phyloP scores from a whole-genome alignment of 371 early-diverging fungal genomes.

The Synchytrium microbalum region DNA sequence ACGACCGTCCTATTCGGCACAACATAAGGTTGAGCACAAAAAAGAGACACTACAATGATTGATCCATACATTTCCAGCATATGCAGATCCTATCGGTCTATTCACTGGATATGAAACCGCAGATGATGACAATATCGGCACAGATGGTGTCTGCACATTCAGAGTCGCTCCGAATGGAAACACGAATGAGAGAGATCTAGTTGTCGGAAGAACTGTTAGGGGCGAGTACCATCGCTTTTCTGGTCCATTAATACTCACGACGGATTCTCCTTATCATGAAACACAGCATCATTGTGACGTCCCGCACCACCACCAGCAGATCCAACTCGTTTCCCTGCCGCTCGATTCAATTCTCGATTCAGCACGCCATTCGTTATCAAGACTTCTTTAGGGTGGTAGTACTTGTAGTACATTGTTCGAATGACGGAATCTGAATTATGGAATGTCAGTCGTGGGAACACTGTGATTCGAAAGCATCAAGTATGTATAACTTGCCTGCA shows the following conservation, averaged over 20 bases:
- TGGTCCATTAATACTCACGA: background rate
- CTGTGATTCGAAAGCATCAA: background rate
- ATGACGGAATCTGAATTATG: slow-evolving; percentile 33
- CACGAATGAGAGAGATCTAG: slow-evolving; percentile 36
- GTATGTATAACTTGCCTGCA: slow-evolving; percentile 27
- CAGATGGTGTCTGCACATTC: slow-evolving; percentile 51
- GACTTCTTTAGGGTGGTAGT: slow-evolving; percentile 51
- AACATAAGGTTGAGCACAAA: background rate
- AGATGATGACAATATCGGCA: slow-evolving; percentile 45
- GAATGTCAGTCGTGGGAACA: background rate
- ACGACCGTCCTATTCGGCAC: slow-evolving; percentile 19
- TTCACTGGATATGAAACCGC: slow-evolving; percentile 45
- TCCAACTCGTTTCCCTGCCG: slow-evolving; percentile 34
- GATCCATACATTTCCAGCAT: slow-evolving; percentile 25
- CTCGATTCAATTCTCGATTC: slow-evolving; percentile 45
- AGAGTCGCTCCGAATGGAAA: slow-evolving; percentile 50
- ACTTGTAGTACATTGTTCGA: slow-evolving; percentile 46
- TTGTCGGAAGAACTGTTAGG: slow-evolving; percentile 3
- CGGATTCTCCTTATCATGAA: slow-evolving; percentile 5
- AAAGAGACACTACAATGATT: slow-evolving; percentile 6
- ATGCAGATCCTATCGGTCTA: slow-evolving; percentile 43
- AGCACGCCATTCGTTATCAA: slow-evolving; percentile 43
- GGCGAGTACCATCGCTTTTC: too few species aligned
- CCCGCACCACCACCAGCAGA: too few species aligned
- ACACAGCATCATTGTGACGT: background rate